Evolutionary conservation across 2,329 filamentous ascomycete species (phyloP).

Genomic region (Macrophomina pseudophaseolina): DNA sequence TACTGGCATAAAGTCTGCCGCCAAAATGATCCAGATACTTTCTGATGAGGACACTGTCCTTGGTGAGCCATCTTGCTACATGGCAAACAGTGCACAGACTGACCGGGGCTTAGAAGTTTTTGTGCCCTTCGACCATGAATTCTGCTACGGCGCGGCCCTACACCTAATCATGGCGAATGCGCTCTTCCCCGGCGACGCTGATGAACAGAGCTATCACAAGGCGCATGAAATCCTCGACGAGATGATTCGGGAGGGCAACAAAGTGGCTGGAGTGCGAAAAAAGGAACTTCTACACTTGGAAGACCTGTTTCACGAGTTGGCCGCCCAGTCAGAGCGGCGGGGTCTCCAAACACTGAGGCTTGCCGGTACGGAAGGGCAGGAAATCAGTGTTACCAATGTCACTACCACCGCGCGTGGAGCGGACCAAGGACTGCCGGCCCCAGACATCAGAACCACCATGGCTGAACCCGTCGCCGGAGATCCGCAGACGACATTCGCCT

Average conservation of each 20-base stretch:
- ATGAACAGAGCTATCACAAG: background rate
- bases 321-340: background rate
- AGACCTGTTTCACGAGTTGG: background rate
- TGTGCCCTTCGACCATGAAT: background rate
- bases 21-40: background rate
- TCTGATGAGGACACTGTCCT: background rate
- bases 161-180: slow-evolving; percentile 8
- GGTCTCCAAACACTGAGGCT: background rate
- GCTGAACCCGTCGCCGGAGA: background rate
- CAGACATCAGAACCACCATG: background rate
- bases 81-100: background rate
- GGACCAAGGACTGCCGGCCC: background rate
- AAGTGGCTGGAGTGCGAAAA: background rate
- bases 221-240: background rate
- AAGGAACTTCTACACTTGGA: background rate
- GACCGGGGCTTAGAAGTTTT: background rate
- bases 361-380: background rate
- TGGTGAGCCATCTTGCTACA: background rate
- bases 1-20: slow-evolving; percentile 6
- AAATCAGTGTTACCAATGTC: background rate
- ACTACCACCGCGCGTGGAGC: background rate
- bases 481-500: background rate
- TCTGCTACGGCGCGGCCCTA: background rate
- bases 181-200: background rate
- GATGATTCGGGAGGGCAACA: background rate